phyloP scores from a whole-genome alignment of 2,329 filamentous ascomycete genomes.

The Polytolypa hystricis region DNA sequence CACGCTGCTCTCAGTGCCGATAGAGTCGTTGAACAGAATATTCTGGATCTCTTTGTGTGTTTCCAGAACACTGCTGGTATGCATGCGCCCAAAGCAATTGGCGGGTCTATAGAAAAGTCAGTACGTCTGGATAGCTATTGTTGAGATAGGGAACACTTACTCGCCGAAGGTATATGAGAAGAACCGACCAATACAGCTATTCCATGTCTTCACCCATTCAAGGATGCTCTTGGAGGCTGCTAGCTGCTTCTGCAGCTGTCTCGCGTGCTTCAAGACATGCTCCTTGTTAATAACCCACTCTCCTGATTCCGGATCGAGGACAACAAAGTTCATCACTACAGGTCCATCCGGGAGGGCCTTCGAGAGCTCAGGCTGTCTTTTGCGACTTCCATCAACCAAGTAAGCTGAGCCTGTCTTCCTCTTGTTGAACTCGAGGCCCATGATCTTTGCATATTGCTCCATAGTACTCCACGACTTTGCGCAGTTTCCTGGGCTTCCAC shows the following conservation, averaged over 20 bases:
- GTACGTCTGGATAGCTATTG: background rate
- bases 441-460: constrained; percentile 31
- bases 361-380: constrained; percentile 14
- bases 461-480: constrained; percentile 35
- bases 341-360: constrained; percentile 36
- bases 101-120: constrained; percentile 22
- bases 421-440: constrained; percentile 34
- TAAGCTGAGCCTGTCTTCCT: constrained; percentile 41
- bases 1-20: constrained; percentile 26
- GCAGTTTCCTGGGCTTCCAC: constrained; percentile 31
- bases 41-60: constrained; percentile 38
- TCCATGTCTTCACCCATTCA: constrained; percentile 45
- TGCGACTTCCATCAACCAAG: constrained; percentile 21
- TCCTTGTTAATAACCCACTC: constrained; percentile 29
- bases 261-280: constrained; percentile 29
- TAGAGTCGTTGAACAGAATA: constrained; percentile 31
- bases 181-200: constrained; percentile 42
- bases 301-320: constrained; percentile 23
- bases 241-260: constrained; percentile 31
- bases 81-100: constrained; percentile 38
- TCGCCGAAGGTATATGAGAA: constrained; percentile 43
- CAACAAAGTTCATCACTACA: constrained; percentile 44
- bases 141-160: constrained; percentile 4
- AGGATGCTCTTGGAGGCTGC: constrained; percentile 38
- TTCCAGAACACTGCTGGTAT: constrained; percentile 38